These are phyloP conservation scores for Coemansia sp. DNA, from an alignment of 192 early-diverging fungal genomes.

Conservation along the genomic window DNA sequence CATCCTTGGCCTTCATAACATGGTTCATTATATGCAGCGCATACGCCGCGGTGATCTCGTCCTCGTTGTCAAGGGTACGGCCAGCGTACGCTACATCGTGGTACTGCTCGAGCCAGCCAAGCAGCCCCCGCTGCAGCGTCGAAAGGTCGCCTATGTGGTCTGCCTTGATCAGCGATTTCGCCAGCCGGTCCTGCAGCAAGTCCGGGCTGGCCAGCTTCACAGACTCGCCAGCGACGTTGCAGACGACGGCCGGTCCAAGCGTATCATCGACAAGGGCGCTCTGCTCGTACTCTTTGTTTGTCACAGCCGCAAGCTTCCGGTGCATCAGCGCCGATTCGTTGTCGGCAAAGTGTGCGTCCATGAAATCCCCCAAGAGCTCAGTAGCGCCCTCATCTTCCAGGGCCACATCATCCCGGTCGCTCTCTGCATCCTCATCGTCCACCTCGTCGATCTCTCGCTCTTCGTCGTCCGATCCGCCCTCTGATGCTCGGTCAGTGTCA, in stretches of 20 bases:
- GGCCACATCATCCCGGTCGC: neutral
- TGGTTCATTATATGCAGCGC: slow-evolving; percentile 89
- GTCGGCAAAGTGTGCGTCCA: slow-evolving; percentile 24
- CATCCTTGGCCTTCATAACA: slow-evolving; percentile 68
- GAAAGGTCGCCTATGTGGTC: slow-evolving; percentile 18
- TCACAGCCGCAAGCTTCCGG: slow-evolving; percentile 28
- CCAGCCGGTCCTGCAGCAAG: slow-evolving; percentile 23
- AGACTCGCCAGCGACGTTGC: slow-evolving; percentile 17
- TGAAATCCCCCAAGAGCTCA: slow-evolving; percentile 19
- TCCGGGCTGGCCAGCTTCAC: slow-evolving; percentile 15
- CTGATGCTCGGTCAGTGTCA: neutral
- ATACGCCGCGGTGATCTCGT: slow-evolving; percentile 67
- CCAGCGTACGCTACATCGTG: slow-evolving; percentile 69
- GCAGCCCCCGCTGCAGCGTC: slow-evolving; percentile 55
- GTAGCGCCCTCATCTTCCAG: neutral
- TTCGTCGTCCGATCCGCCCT: neutral
- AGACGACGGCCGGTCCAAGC: slow-evolving; percentile 28
- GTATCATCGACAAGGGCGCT: slow-evolving; percentile 23
- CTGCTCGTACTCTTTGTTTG: slow-evolving; percentile 38
- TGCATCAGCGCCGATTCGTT: slow-evolving; percentile 26
- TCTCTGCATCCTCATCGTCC: slow-evolving; percentile 4
- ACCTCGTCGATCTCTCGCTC: slow-evolving; percentile 27
- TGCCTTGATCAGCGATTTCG: slow-evolving; percentile 29
- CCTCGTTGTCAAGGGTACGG: slow-evolving; percentile 54
- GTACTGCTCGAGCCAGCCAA: slow-evolving; percentile 66